phyloP scores from a whole-genome alignment of 2,329 filamentous ascomycete species.

The Alternaria postmessia region DNA sequence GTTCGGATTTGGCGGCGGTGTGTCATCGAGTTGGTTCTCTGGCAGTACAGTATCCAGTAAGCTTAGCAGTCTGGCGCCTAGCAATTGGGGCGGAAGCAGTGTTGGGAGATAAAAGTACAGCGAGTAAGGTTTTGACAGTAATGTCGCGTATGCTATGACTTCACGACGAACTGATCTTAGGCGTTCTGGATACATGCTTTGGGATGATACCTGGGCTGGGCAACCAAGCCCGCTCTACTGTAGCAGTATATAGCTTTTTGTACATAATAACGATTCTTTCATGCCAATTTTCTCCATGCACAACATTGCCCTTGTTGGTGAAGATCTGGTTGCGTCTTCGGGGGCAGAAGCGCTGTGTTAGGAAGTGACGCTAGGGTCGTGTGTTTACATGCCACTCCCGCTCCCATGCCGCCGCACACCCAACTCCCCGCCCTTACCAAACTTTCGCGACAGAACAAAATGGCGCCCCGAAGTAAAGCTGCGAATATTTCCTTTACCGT shows the following conservation, averaged over 20 bases:
- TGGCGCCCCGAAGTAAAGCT: conserved; percentile 45
- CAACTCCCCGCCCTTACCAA: background rate
- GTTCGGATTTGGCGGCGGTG: conserved; percentile 42
- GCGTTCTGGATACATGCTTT: conserved; percentile 13
- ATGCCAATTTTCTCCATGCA: background rate
- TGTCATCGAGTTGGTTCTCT: conserved; percentile 46
- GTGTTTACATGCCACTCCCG: conserved; percentile 15
- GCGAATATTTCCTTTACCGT: conserved; percentile 51
- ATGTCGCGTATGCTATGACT: conserved; percentile 7
- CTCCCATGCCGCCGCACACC: conserved; percentile 13
- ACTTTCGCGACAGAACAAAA: conserved; percentile 15
- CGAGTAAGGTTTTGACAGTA: conserved; percentile 3
- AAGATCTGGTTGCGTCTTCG: background rate
- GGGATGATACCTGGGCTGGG: conserved; percentile 18
- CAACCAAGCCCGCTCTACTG: background rate
- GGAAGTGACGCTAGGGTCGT: conserved; percentile 13
- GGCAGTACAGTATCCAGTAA: conserved; percentile 51
- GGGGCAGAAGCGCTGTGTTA: background rate
- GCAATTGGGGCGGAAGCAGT: conserved; percentile 46
- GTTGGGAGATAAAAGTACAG: conserved; percentile 23
- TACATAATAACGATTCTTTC: conserved; percentile 10
- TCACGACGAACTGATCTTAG: conserved; percentile 9
- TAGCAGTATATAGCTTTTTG: conserved; percentile 10
- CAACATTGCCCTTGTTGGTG: background rate
- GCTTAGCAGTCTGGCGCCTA: conserved; percentile 43